Percentiles rank a stretch among this genome's conserved stretches.
Conservation (phyloP, 352 stramenopile genomes). For the Aphanomyces cochlioides region DNA sequence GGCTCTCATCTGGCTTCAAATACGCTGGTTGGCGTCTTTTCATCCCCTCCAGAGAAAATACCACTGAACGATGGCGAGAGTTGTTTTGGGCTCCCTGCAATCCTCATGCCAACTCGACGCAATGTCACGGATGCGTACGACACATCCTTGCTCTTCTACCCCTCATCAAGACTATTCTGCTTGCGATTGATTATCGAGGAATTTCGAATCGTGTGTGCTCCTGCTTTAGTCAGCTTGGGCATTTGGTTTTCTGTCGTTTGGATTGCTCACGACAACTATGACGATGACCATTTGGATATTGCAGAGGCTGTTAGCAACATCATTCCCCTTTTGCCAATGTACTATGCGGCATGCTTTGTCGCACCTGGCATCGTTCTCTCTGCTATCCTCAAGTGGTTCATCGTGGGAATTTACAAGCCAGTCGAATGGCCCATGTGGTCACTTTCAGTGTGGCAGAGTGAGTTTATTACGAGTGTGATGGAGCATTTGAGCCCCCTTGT, state of each 20-base stretch:
- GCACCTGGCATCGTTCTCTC: neutral
- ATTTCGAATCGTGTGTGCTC: neutral
- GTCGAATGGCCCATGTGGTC: neutral
- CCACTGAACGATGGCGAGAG: neutral
- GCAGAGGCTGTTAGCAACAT: neutral
- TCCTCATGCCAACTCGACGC: slow-evolving; percentile 8
- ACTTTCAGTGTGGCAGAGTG: neutral
- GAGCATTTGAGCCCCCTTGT: neutral
- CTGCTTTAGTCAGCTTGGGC: neutral
- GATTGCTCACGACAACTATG: neutral
- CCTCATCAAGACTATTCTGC: neutral
- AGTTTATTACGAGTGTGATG: slow-evolving; percentile 12
- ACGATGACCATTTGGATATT: neutral
- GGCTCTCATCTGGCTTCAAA: neutral
- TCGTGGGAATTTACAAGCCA: neutral
- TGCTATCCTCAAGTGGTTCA: slow-evolving; percentile 1
- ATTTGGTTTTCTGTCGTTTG: neutral
- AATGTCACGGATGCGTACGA: neutral
- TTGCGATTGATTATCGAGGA: neutral
- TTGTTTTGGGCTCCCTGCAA: slow-evolving; percentile 8
- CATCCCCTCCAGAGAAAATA: neutral
- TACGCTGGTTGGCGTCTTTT: slow-evolving; percentile 3
- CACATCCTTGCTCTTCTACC: neutral
- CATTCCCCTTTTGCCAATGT: neutral
- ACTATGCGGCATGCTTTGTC: slow-evolving; percentile 1